Evolutionary conservation across 1,139 yeast species (phyloP).

Genomic region (Trichomonascaceae sp.): DNA sequence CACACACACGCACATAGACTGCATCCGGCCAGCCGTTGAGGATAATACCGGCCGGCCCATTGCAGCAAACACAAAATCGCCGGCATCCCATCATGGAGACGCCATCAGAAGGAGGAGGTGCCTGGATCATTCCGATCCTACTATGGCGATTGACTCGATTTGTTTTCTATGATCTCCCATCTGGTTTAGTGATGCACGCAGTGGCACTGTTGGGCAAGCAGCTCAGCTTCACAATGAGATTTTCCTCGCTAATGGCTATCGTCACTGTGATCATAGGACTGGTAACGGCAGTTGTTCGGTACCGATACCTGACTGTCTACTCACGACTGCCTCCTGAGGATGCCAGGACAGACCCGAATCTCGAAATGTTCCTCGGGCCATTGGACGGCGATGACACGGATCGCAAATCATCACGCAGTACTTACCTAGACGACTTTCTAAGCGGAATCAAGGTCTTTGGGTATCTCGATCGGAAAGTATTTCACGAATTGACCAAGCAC

Average conservation of each 20-base stretch:
- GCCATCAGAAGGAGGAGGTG: too few relatives aligned
- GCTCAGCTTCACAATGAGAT: conserved; percentile 16
- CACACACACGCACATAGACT: too few relatives aligned
- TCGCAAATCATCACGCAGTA: conserved; percentile 17
- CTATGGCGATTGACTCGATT: conserved; percentile 8
- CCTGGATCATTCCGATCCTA: conserved; percentile 7
- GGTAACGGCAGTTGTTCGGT: conserved; percentile 33
- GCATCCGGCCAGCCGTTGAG: too few relatives aligned
- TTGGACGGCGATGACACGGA: neutral
- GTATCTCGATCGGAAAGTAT: conserved; percentile 76
- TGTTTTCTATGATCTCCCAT: conserved; percentile 9
- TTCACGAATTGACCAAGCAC: conserved; percentile 81
- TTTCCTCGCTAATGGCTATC: conserved; percentile 17
- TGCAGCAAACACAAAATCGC: too few relatives aligned
- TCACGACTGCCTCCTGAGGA: conserved; percentile 40
- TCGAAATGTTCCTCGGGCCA: conserved; percentile 30
- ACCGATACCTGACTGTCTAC: conserved; percentile 38
- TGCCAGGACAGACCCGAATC: conserved; percentile 24
- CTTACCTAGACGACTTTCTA: conserved; percentile 76
- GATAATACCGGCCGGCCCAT: too few relatives aligned
- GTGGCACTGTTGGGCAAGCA: conserved; percentile 13
- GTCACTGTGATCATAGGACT: conserved; percentile 9
- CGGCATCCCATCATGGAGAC: too few relatives aligned
- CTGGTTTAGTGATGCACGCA: conserved; percentile 8
- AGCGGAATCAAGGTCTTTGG: conserved; percentile 92